A percentile compares a stretch with the other conserved stretches of the same genome.
Conservation (phyloP, 1,139 yeast species). For the Sugiyamaella xylanicola region DNA sequence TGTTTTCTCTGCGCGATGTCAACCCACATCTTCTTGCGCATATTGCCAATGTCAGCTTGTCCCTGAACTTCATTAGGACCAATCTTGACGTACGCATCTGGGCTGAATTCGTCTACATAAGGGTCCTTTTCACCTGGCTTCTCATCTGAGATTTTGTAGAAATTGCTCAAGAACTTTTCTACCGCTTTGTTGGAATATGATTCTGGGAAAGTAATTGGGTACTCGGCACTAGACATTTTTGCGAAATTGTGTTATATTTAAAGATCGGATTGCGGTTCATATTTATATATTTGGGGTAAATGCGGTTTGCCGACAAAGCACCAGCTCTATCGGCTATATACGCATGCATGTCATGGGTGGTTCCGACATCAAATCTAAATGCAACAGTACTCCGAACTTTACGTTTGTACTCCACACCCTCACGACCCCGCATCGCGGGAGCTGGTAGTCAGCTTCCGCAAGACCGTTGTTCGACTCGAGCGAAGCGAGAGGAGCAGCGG, state of each 20-base stretch:
- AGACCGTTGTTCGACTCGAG: too few relatives aligned
- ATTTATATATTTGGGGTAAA: not conserved
- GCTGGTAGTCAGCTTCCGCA: too few relatives aligned
- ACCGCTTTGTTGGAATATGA: constrained; percentile 15
- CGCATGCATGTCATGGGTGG: too few relatives aligned
- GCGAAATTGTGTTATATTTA: not conserved
- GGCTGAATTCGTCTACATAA: constrained; percentile 14
- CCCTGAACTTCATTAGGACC: constrained; percentile 13
- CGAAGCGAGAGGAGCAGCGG: too few relatives aligned
- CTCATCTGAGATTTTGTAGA: constrained; percentile 17
- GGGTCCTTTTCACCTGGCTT: constrained; percentile 14
- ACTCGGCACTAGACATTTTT: constrained; percentile 7
- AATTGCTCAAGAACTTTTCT: constrained; percentile 12
- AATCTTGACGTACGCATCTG: constrained; percentile 16
- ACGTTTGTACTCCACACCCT: too few relatives aligned
- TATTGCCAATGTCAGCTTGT: constrained; percentile 6
- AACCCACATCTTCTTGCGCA: constrained; percentile 17
- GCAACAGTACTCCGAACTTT: too few relatives aligned
- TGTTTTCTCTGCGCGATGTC: constrained; percentile 14
- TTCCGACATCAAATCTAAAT: too few relatives aligned
- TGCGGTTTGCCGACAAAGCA: too few relatives aligned
- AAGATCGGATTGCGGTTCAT: not conserved
- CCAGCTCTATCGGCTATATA: too few relatives aligned
- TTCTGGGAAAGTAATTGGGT: constrained; percentile 22
- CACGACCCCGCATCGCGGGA: too few relatives aligned